Base-by-base conservation (phyloP, 2,329 filamentous ascomycete genomes). In the Hyphodiscus sp. region DNA sequence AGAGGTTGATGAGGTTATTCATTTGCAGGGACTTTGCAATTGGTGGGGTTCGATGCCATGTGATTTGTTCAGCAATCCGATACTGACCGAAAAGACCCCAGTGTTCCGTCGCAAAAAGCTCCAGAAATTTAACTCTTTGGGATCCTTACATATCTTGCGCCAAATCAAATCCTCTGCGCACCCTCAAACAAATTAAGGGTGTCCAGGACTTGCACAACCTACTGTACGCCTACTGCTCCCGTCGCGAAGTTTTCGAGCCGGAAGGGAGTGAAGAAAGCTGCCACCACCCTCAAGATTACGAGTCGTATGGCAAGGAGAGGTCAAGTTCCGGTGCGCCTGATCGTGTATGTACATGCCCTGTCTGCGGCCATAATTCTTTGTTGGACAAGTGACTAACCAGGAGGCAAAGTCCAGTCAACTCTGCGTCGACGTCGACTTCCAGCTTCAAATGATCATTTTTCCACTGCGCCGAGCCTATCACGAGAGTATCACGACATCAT, bases 61-160 rank as follows among this genome's bases (percentile, higher is more conserved):
- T 47, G 45, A 42, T 53, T 50, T 38, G 26, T 9, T 49, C 20
- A 47, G 45, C 47, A 49, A 49, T 38, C 49, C 49, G 26, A 45
- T 46, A 51, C 49, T 51, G 41, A 45, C 49, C 41, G 49, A 45
- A 45, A 26, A 26, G 23, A 26, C 23, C 20, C 26, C 41, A 38
- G 51, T 48, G 23, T 47, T 47, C 38, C 26, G 48, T 19, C 20
- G 29, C 23, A 42, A 46, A 44, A 50, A 51, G 45, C 47, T 55
- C 53, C 20, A 55, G 49, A 51, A 51, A 51, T 49, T 51, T 51
- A 55, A 55, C 41, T 55, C 18, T 55, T 51, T 55, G 42, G 45
- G 49, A 52, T 49, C 42, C 45, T 42, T 52, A 48, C 43, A 55
- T 52, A 50, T 46, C 50, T 52, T 56, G 47, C 46, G 50, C n/a